Evolutionary conservation across 495 filamentous ascomycete genomes (phyloP), one percentile per base, ranked within the genome.

Genomic region (Daldinia grandis): DNA sequence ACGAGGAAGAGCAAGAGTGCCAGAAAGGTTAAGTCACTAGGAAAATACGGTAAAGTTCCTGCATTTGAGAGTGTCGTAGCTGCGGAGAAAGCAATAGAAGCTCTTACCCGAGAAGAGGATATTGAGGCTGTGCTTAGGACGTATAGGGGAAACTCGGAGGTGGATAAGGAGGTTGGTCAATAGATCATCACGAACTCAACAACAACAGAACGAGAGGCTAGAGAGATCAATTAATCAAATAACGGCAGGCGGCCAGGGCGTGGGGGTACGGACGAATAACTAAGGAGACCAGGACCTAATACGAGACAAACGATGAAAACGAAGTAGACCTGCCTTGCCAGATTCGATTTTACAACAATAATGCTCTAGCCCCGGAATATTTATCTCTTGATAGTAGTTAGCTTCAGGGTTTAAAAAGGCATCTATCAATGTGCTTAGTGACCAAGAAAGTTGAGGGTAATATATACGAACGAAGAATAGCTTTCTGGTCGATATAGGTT

Each of bases 1-100:
- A 57, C 63, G 10, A 72, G 69, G 9, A 42, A 70, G 31, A 64
- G 73, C 17, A 76, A 80, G 51, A 71, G 76, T 21, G 68, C 73
- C 28, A 74, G 56, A 54, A 80, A 61, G 74, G 38, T 31, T 24
- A 68, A 57, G 27, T 60, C 62, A 1, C 53, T 69, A 30, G 73
- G 49, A 1, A 74, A 50, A 37, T 68, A 71, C 15, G 60, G 55
- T n/a, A 67, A 58, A 33, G 79, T 73, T 6, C 80, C 76, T 2
- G 78, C 79, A 7, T 87, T 84, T 64, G 84, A 87, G 70, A 83
- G 76, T 49, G 76, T 84, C 6, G 72, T 74, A 15, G 77, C 63
- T 28, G 83, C 84, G 1, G 75, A 81, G 74, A 74, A 71, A 38
- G 81, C 80, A 0, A 69, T 86, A 24, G 78, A 78, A 15, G 81